phyloP scores from a whole-genome alignment of 352 stramenopile genomes.

The Phytopythium ostracodes region DNA sequence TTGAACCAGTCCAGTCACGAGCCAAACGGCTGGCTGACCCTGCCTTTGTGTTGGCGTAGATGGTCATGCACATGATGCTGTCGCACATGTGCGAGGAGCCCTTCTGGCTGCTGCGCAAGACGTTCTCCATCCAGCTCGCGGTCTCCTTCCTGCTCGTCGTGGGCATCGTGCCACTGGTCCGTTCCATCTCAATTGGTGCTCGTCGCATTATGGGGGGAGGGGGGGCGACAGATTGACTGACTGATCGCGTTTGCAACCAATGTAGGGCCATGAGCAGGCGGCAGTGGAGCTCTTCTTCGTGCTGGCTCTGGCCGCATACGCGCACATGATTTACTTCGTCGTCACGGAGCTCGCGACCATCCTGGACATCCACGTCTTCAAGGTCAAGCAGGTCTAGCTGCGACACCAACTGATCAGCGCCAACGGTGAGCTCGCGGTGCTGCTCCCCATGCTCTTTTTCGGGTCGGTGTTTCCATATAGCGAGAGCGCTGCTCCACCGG shows the following conservation, averaged over 20 bases:
- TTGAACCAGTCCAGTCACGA: background rate
- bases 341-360: conserved; percentile 69
- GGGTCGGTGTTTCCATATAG: background rate
- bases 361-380: conserved; percentile 80
- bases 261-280: conserved; percentile 55
- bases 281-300: conserved; percentile 78
- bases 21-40: background rate
- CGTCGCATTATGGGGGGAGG: background rate
- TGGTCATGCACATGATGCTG: conserved; percentile 90
- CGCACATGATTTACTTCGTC: conserved; percentile 85
- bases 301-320: conserved; percentile 60
- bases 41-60: conserved; percentile 27
- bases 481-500: background rate
- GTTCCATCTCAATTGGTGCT: conserved; percentile 3
- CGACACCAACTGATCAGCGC: too few species aligned
- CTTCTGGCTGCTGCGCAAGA: conserved; percentile 84
- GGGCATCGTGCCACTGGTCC: conserved; percentile 70
- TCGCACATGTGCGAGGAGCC: conserved; percentile 85
- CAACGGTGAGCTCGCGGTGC: too few species aligned
- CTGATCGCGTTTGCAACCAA: conserved; percentile 3
- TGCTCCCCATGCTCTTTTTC: too few species aligned
- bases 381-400: conserved; percentile 49
- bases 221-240: background rate
- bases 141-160: conserved; percentile 63
- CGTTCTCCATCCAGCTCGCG: conserved; percentile 57